Percentiles rank a stretch among this genome's conserved stretches.
These are phyloP conservation scores for Thamnidium elegans DNA, from an alignment of 192 early-diverging fungal species.

Conservation along the genomic window DNA sequence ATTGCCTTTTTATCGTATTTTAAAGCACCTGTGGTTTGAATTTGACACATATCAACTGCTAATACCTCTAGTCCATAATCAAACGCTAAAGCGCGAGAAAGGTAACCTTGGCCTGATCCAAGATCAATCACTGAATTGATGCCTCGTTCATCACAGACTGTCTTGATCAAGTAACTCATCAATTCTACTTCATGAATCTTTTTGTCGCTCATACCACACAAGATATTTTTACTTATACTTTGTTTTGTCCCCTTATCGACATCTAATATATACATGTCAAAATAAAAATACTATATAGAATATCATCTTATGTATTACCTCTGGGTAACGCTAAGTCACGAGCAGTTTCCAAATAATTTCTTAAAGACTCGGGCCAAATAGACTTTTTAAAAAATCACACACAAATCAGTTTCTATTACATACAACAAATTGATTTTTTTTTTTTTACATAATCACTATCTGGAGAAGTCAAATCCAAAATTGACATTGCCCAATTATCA, in stretches of 20 bases:
- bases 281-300: not conserved
- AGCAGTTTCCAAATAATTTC: slow-evolving; percentile 35
- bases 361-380: slow-evolving; percentile 44
- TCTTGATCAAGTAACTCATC: slow-evolving; percentile 54
- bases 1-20: slow-evolving; percentile 50
- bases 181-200: slow-evolving; percentile 68
- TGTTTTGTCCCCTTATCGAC: not conserved
- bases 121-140: slow-evolving; percentile 63
- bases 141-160: slow-evolving; percentile 41
- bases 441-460: slow-evolving; percentile 25
- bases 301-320: slow-evolving; percentile 5
- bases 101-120: slow-evolving; percentile 76
- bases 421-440: not conserved
- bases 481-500: slow-evolving; percentile 1
- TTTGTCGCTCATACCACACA: slow-evolving; percentile 67
- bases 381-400: not conserved
- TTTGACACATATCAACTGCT: slow-evolving; percentile 62
- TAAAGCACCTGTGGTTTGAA: slow-evolving; percentile 70
- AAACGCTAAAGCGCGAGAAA: slow-evolving; percentile 63
- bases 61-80: slow-evolving; percentile 62
- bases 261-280: not conserved
- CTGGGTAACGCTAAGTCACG: slow-evolving; percentile 34
- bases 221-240: slow-evolving; percentile 50
- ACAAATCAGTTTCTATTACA: not conserved
- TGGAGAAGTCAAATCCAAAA: slow-evolving; percentile 20